Conservation (phyloP, 2,329 filamentous ascomycete species). For the Fusarium verrucosum region DNA sequence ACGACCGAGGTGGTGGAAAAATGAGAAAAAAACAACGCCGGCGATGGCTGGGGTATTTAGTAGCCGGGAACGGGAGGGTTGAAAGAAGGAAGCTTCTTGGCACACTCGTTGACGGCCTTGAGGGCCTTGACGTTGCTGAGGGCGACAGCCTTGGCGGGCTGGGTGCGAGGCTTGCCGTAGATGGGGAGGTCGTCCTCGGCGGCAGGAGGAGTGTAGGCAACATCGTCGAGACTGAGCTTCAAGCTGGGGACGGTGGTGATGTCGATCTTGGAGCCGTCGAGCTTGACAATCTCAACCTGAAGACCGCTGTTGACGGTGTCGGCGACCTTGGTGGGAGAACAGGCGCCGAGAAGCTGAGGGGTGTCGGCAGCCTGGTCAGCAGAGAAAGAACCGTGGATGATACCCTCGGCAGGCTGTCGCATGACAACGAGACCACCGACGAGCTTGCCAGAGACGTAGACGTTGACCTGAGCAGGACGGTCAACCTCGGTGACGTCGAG, state of each 20-base stretch:
- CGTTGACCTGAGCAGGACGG: slow-evolving; percentile 48
- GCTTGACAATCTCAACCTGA: slow-evolving; percentile 49
- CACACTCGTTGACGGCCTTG: slow-evolving; percentile 36
- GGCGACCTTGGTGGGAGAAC: slow-evolving; percentile 38
- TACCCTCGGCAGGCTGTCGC: slow-evolving; percentile 48
- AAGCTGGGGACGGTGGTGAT: slow-evolving; percentile 50
- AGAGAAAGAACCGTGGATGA: slow-evolving; percentile 49
- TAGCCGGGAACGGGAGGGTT: slow-evolving; percentile 21
- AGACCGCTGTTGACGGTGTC: slow-evolving; percentile 43
- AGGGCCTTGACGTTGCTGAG: slow-evolving; percentile 28
- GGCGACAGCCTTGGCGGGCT: slow-evolving; percentile 33
- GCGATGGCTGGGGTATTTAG: slow-evolving; percentile 20
- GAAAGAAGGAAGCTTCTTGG: slow-evolving; percentile 33
- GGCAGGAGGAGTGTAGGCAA: slow-evolving; percentile 42
- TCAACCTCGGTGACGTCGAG: slow-evolving; percentile 50
- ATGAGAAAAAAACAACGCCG: slow-evolving; percentile 27
- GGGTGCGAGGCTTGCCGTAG: slow-evolving; percentile 32
- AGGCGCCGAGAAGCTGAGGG: slow-evolving; percentile 56
- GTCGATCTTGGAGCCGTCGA: slow-evolving; percentile 51
- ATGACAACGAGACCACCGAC: slow-evolving; percentile 51
- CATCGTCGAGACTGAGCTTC: slow-evolving; percentile 44
- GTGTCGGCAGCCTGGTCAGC: slow-evolving; percentile 72
- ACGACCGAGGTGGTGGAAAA: slow-evolving; percentile 22
- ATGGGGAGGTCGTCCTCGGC: slow-evolving; percentile 44
- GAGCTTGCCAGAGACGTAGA: slow-evolving; percentile 48